These are phyloP conservation scores for Exophiala phaeomuriformis DNA, from an alignment of 2,329 filamentous ascomycete genomes.

Conservation along the genomic window DNA sequence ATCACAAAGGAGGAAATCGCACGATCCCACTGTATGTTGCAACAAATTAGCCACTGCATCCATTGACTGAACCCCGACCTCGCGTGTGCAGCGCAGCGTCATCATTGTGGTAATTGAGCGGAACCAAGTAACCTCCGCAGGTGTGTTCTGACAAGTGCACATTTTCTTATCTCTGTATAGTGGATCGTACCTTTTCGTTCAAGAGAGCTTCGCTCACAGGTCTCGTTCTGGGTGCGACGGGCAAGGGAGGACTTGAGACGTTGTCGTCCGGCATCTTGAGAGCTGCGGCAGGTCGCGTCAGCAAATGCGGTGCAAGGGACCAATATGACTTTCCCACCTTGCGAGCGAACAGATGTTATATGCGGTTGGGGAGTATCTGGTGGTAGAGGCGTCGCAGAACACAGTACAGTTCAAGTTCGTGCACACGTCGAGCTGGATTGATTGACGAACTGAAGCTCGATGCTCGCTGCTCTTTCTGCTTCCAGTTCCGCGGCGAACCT, in stretches of 20 bases:
- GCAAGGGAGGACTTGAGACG: conserved; percentile 52
- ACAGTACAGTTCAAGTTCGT: neutral
- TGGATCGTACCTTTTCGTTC: conserved; percentile 81
- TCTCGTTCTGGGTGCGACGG: conserved; percentile 57
- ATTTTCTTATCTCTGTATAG: neutral
- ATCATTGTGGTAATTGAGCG: no score
- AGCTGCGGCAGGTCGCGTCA: neutral
- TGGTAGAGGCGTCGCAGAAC: neutral
- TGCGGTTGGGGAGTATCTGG: neutral
- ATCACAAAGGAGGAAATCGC: conserved; percentile 96
- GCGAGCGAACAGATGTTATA: neutral
- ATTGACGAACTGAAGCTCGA: neutral
- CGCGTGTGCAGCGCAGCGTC: no score
- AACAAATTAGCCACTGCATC: no score
- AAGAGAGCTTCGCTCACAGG: conserved; percentile 96
- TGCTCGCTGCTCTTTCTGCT: neutral
- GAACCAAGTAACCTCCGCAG: no score
- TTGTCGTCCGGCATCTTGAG: conserved; percentile 51
- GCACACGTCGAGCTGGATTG: conserved; percentile 5
- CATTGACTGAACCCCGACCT: no score
- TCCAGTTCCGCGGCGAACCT: neutral
- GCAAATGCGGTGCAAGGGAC: neutral
- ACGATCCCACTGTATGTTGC: conserved; percentile 73
- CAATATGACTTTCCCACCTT: neutral
- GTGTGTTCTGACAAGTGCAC: no score